Evolutionary conservation across 768 basidiomycete genomes (phyloP), one percentile per base, ranked within the genome.

Genomic region (Hericium erinaceus): DNA sequence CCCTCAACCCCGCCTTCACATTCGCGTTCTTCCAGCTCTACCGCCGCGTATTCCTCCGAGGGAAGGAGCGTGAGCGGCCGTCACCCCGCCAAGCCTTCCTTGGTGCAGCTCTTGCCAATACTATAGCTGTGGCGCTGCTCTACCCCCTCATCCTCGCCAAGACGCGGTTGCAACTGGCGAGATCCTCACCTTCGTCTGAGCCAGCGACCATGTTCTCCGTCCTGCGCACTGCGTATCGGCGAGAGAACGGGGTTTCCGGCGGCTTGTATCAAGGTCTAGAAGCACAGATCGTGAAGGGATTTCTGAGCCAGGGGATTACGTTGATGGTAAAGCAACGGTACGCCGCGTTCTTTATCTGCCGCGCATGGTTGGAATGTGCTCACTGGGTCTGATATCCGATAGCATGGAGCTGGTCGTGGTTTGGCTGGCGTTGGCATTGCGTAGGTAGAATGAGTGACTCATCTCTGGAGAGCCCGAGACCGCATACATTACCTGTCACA

Each of bases 61-160:
- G 38, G 60, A 61, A 11, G 48, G 33, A 39, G n/a, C 46, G 40
- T 58, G 2, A 74, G 54, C 73, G 77, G 10, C 72, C 67, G 1
- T 72, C 78, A 10, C 61, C 68, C 3, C 20, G 24, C 5, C 74
- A 80, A 59, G 78, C 81, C 0, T 84, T 84, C 65, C 59, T 84
- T 46, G 78, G 78, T n/a, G 82, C 73, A 1, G 82, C 82, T 0
- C 68, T 80, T 22, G 77, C 82, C 0, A 81, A 79, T 60, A 73
- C 80, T 0, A 67, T 81, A 41, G 80, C 80, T 0, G 70, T 75
- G 7, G 64, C 72, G 0, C 56, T 81, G 2, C 68, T 82, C 8
- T 84, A 84, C 63, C 83, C 83, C 0, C 70, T 84, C 28, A 80
- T 84, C 18, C 74, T 84, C 16, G 79, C 81, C 16, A 85, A 84